Conservation (phyloP, 805 yeast genomes). For the Monosporozyma aerobia region DNA sequence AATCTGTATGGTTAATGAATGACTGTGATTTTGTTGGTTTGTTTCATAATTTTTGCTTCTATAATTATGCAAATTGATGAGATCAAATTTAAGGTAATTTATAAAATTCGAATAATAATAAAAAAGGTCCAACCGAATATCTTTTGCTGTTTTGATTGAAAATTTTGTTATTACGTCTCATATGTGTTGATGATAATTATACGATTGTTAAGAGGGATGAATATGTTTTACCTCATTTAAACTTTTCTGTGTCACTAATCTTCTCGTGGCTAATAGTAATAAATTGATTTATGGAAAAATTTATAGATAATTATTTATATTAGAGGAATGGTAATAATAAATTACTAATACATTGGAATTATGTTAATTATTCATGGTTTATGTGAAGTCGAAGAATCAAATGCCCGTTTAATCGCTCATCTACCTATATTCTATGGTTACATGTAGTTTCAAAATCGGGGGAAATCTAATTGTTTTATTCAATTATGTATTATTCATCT, state of each 20-base stretch:
- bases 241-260: background rate
- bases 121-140: background rate
- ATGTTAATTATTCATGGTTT: background rate
- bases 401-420: slow-evolving; percentile 35
- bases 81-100: slow-evolving; percentile 15
- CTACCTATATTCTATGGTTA: slow-evolving; percentile 30
- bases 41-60: slow-evolving; percentile 24
- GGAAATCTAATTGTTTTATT: slow-evolving; percentile 14
- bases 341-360: background rate
- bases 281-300: background rate
- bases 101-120: slow-evolving; percentile 2
- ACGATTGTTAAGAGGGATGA: background rate
- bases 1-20: slow-evolving; percentile 11
- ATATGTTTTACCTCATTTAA: background rate
- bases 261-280: background rate
- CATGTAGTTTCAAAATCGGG: slow-evolving; percentile 35
- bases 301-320: slow-evolving; percentile 1
- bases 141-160: background rate
- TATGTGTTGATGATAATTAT: background rate
- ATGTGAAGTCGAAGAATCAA: slow-evolving; percentile 22
- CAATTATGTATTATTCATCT: background rate
- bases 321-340: background rate
- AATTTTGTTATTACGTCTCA: background rate
- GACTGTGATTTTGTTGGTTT: slow-evolving; percentile 13
- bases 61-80: slow-evolving; percentile 19